Conservation (phyloP, 495 filamentous ascomycete genomes). For the Aspergillus saccharolyticus region DNA sequence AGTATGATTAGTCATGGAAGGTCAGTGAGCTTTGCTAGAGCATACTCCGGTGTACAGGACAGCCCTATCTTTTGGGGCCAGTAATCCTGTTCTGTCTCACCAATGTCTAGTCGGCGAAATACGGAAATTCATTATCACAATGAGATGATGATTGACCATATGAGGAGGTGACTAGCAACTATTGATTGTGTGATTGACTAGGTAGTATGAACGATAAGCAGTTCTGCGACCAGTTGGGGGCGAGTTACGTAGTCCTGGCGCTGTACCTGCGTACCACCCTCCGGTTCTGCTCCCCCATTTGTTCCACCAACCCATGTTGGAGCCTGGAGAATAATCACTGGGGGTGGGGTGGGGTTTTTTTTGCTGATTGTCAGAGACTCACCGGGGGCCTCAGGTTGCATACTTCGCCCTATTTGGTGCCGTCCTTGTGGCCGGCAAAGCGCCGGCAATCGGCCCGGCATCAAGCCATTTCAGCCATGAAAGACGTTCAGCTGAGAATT, state of each 20-base stretch:
- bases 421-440: neutral
- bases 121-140: neutral
- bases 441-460: conserved; percentile 19
- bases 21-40: too few species aligned
- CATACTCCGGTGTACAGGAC: neutral
- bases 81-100: neutral
- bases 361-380: neutral
- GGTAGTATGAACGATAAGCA: neutral
- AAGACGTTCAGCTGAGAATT: neutral
- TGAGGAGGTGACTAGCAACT: neutral
- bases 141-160: neutral
- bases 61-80: neutral
- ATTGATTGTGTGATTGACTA: neutral
- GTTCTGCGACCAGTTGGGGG: neutral
- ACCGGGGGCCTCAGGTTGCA: neutral
- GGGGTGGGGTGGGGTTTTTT: conserved; percentile 9
- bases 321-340: conserved; percentile 5
- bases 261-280: conserved; percentile 23
- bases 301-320: conserved; percentile 12
- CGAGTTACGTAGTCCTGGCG: conserved; percentile 10
- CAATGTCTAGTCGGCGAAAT: neutral
- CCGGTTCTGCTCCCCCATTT: conserved; percentile 14
- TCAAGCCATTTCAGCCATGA: conserved; percentile 5
- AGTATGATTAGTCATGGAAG: too few species aligned
- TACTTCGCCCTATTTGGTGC: neutral